Evolutionary conservation across 768 basidiomycete species (phyloP).

Genomic region (Russula sp.): DNA sequence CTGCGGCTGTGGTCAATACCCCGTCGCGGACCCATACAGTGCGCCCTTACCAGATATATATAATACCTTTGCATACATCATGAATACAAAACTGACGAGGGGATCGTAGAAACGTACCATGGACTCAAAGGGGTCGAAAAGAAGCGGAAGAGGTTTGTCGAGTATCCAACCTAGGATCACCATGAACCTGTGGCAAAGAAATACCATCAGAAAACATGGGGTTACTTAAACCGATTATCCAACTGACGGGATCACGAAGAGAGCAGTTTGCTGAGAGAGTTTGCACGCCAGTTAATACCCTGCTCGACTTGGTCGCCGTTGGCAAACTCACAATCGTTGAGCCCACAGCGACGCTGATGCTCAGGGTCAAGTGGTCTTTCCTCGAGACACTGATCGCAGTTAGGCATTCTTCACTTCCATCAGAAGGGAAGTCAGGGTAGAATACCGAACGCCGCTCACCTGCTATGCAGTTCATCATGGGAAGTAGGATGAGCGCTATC

Average conservation of each 20-base stretch:
- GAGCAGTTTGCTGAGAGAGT: constrained; percentile 59
- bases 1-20: constrained; percentile 24
- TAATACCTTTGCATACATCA: constrained; percentile 31
- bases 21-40: neutral
- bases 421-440: constrained; percentile 9
- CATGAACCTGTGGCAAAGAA: constrained; percentile 51
- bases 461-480: constrained; percentile 77
- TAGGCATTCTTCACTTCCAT: constrained; percentile 60
- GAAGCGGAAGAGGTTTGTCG: constrained; percentile 70
- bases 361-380: constrained; percentile 76
- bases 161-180: constrained; percentile 79
- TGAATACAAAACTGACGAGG: neutral
- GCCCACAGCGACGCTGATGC: constrained; percentile 80
- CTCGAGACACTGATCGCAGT: constrained; percentile 90
- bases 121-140: constrained; percentile 90
- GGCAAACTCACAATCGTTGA: constrained; percentile 61
- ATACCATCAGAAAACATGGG: neutral
- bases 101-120: constrained; percentile 40
- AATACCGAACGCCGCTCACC: constrained; percentile 43
- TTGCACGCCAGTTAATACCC: constrained; percentile 11
- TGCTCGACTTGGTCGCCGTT: neutral
- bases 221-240: neutral
- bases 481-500: constrained; percentile 84
- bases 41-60: constrained; percentile 47
- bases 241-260: constrained; percentile 63